Conservation (phyloP, 768 basidiomycete species). For the Amanita pallidorosea region DNA sequence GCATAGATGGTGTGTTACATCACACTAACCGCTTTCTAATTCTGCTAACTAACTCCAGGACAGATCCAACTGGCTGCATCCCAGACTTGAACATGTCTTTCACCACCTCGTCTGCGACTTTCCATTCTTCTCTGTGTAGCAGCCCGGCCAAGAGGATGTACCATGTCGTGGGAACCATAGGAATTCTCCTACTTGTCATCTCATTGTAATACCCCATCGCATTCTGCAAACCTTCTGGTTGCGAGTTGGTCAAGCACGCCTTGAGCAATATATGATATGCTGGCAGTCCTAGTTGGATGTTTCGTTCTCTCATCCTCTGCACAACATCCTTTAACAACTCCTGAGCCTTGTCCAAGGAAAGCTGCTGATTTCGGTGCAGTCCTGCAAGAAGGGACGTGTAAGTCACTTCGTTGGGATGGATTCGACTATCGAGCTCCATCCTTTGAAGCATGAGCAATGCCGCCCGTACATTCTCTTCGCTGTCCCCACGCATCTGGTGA, state of each 20-base stretch:
- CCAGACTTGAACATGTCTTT: conserved; percentile 43
- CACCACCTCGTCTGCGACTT: conserved; percentile 47
- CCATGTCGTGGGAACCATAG: conserved; percentile 59
- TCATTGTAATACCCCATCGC: conserved; percentile 52
- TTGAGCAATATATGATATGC: conserved; percentile 74
- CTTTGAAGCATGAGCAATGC: conserved; percentile 60
- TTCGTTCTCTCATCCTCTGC: conserved; percentile 44
- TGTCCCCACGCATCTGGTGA: conserved; percentile 51
- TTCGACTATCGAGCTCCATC: conserved; percentile 55
- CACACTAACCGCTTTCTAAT: conserved; percentile 26
- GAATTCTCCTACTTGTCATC: conserved; percentile 40
- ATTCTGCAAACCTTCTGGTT: conserved; percentile 36
- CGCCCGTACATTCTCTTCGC: conserved; percentile 39
- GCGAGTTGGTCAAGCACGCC: conserved; percentile 45
- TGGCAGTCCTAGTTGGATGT: conserved; percentile 44
- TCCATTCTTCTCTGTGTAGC: conserved; percentile 45
- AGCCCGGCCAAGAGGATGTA: conserved; percentile 65
- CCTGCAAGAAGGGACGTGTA: conserved; percentile 76
- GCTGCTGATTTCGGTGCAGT: conserved; percentile 50
- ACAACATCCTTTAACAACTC: conserved; percentile 41
- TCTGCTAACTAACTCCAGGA: conserved; percentile 38
- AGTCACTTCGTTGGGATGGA: conserved; percentile 64
- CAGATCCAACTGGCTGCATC: conserved; percentile 31
- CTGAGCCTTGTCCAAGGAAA: conserved; percentile 30
- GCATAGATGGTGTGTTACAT: background rate